Conservation (phyloP, 179 eudicot species). For the Vitellaria paradoxa region DNA sequence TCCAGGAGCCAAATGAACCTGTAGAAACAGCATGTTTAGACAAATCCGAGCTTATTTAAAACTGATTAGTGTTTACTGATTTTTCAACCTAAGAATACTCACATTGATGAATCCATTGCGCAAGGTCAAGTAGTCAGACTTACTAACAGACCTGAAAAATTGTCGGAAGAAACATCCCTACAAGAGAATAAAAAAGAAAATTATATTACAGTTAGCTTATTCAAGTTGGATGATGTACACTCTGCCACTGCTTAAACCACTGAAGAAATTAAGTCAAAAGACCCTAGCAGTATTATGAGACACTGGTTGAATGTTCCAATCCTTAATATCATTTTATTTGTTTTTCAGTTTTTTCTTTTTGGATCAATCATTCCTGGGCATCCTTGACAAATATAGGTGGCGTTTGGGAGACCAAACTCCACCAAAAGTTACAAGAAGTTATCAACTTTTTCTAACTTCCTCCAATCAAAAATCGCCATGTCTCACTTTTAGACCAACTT, state of each 20-base stretch:
- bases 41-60: background rate
- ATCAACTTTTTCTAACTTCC: too few relatives aligned
- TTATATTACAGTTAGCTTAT: background rate
- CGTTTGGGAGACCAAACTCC: too few relatives aligned
- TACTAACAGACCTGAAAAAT: constrained; percentile 77
- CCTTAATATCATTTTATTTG: background rate
- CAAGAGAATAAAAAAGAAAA: constrained; percentile 4
- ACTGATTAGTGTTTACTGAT: background rate
- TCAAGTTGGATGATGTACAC: background rate
- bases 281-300: background rate
- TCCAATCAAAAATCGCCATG: too few relatives aligned
- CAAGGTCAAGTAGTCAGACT: constrained; percentile 81
- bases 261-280: background rate
- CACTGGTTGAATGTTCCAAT: background rate
- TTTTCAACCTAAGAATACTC: constrained; percentile 27
- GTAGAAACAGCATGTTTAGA: background rate
- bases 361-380: too few relatives aligned
- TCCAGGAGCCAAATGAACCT: constrained; percentile 91
- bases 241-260: background rate
- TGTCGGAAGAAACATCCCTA: constrained; percentile 95
- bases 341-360: background rate
- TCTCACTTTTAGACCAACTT: too few relatives aligned
- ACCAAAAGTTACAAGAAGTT: too few relatives aligned
- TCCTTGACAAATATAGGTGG: too few relatives aligned
- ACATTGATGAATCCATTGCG: constrained; percentile 89